Percentiles rank a stretch among this genome's conserved stretches.
These are phyloP conservation scores for Tritrichomonas musculus DNA, from an alignment of 208 protist genomes.

Conservation along the genomic window DNA sequence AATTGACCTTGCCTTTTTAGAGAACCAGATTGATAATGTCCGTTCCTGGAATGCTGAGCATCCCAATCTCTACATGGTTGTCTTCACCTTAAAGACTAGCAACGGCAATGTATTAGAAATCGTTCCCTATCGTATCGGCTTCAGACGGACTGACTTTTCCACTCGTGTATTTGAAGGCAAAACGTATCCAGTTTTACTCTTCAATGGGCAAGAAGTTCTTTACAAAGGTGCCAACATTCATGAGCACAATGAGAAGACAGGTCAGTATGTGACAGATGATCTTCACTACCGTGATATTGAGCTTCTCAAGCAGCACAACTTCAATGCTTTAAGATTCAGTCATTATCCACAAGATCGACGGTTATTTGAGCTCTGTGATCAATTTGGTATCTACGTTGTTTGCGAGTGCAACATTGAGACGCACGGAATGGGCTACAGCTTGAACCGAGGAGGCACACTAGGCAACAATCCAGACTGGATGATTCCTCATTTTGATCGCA, in stretches of 20 bases:
- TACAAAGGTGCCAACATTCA: slow-evolving; percentile 48
- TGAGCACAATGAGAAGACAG: slow-evolving; percentile 42
- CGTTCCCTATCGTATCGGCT: slow-evolving; percentile 35
- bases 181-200: background rate
- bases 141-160: slow-evolving; percentile 16
- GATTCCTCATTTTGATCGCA: slow-evolving; percentile 36
- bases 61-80: slow-evolving; percentile 43
- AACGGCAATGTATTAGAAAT: background rate
- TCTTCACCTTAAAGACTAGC: slow-evolving; percentile 31
- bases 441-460: background rate
- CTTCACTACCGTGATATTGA: slow-evolving; percentile 42
- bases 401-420: slow-evolving; percentile 58
- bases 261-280: slow-evolving; percentile 28
- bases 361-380: slow-evolving; percentile 49
- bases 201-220: slow-evolving; percentile 38
- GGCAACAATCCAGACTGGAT: slow-evolving; percentile 37
- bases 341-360: slow-evolving; percentile 52
- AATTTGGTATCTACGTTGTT: slow-evolving; percentile 50
- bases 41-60: slow-evolving; percentile 43
- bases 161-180: background rate
- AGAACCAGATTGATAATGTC: background rate
- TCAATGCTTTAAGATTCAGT: slow-evolving; percentile 54
- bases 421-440: slow-evolving; percentile 44
- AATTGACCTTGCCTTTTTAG: background rate
- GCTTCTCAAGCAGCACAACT: slow-evolving; percentile 52